Evolutionary conservation across 768 basidiomycete genomes (phyloP).

Genomic region (Mycena amicta): DNA sequence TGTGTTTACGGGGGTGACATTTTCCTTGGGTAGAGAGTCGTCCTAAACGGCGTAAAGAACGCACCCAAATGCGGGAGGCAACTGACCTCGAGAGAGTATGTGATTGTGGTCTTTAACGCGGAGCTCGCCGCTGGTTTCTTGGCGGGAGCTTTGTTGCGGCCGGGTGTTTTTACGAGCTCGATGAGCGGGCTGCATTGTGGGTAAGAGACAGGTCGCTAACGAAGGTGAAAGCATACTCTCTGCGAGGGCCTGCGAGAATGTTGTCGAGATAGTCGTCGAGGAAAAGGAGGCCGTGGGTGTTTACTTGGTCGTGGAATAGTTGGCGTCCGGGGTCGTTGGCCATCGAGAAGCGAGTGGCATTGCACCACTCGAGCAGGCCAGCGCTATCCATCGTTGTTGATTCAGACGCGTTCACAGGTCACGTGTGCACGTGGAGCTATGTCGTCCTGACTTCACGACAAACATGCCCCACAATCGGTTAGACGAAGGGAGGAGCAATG

Average conservation of each 20-base stretch:
- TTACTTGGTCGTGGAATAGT: conserved; percentile 72
- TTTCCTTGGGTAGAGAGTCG: conserved; percentile 39
- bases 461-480: too few species aligned
- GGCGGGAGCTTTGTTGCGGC: conserved; percentile 62
- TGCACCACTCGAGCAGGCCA: conserved; percentile 72
- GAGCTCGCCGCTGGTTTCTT: conserved; percentile 53
- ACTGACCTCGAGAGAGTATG: conserved; percentile 50
- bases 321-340: conserved; percentile 71
- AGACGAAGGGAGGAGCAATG: too few species aligned
- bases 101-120: conserved; percentile 45
- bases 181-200: conserved; percentile 58
- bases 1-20: conserved; percentile 42
- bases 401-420: conserved; percentile 17
- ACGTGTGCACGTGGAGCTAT: too few species aligned
- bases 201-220: not conserved
- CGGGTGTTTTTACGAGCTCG: conserved; percentile 83
- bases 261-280: conserved; percentile 78
- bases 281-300: conserved; percentile 76
- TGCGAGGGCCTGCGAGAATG: conserved; percentile 65
- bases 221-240: conserved; percentile 53
- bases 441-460: too few species aligned
- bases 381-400: conserved; percentile 39
- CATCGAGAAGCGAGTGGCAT: conserved; percentile 68
- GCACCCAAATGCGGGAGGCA: not conserved
- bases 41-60: conserved; percentile 30